Percentiles rank a stretch among this genome's conserved stretches.
These are phyloP conservation scores for Leersia perrieri DNA, from an alignment of 176 grass and related monocot genomes.

Conservation along the genomic window DNA sequence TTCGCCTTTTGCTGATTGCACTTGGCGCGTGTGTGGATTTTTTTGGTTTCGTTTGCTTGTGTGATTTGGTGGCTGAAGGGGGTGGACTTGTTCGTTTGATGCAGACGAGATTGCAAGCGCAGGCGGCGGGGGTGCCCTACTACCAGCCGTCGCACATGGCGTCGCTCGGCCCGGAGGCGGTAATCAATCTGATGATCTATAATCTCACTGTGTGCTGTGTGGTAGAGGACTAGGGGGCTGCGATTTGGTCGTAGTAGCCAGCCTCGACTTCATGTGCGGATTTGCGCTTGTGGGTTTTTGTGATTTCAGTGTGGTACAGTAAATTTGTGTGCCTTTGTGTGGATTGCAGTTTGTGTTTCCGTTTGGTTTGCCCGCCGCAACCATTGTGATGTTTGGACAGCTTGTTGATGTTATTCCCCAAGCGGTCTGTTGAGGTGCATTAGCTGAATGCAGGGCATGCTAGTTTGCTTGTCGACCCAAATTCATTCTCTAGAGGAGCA, in stretches of 20 bases:
- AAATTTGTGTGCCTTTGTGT: neutral
- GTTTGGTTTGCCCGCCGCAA: neutral
- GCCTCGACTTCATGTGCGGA: neutral
- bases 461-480: neutral
- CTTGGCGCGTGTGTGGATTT: neutral
- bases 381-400: neutral
- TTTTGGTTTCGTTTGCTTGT: neutral
- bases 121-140: constrained; percentile 87
- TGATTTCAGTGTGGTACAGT: neutral
- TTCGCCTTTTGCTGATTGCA: neutral
- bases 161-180: constrained; percentile 55
- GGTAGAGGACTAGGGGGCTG: too few relatives aligned
- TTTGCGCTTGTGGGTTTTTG: neutral
- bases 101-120: constrained; percentile 94
- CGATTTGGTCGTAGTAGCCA: neutral
- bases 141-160: constrained; percentile 63
- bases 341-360: neutral
- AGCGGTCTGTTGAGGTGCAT: neutral
- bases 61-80: constrained; percentile 22
- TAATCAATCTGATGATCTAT: constrained; percentile 37
- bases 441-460: neutral
- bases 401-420: neutral
- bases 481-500: neutral
- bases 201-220: neutral
- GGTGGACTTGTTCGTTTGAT: neutral